Conservation (phyloP, 1,284 basidiomycete genomes). For the Microstroma glucosiphilum region DNA sequence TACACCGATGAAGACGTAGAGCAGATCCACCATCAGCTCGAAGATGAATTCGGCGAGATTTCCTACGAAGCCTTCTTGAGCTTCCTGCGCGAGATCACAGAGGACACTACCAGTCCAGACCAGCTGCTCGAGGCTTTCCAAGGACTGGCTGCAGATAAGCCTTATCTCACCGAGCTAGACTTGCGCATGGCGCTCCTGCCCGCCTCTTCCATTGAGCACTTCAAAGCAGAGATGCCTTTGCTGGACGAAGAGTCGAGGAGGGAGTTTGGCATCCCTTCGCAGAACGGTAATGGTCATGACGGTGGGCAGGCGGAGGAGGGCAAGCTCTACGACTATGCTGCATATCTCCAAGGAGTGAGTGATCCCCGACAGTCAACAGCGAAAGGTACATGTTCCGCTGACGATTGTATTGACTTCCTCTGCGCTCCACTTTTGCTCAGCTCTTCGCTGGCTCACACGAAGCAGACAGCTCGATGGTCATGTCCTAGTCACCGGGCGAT, state of each 20-base stretch:
- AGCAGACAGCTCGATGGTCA: too few species aligned
- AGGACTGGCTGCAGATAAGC: conserved; percentile 84
- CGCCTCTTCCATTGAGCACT: conserved; percentile 69
- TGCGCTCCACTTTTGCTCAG: too few species aligned
- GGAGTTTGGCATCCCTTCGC: not conserved
- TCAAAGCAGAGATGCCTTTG: conserved; percentile 53
- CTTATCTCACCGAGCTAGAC: conserved; percentile 88
- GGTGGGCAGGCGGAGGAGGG: conserved; percentile 18
- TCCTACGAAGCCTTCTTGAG: conserved; percentile 78
- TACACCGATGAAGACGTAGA: conserved; percentile 85
- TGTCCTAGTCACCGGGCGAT: too few species aligned
- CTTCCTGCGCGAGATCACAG: conserved; percentile 77
- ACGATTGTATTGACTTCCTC: too few species aligned
- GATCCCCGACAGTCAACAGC: not conserved
- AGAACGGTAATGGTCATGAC: too few species aligned
- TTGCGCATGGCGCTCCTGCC: conserved; percentile 80
- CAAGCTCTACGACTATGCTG: conserved; percentile 38
- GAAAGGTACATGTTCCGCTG: too few species aligned
- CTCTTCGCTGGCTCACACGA: too few species aligned
- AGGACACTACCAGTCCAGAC: conserved; percentile 87
- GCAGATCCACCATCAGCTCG: conserved; percentile 75
- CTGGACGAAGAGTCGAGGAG: conserved; percentile 14
- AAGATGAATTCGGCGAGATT: conserved; percentile 60
- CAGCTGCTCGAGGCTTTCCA: conserved; percentile 90
- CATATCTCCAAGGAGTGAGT: conserved; percentile 19